Conservation (phyloP, 2,329 filamentous ascomycete genomes). For the Leptographium galeiforme region DNA sequence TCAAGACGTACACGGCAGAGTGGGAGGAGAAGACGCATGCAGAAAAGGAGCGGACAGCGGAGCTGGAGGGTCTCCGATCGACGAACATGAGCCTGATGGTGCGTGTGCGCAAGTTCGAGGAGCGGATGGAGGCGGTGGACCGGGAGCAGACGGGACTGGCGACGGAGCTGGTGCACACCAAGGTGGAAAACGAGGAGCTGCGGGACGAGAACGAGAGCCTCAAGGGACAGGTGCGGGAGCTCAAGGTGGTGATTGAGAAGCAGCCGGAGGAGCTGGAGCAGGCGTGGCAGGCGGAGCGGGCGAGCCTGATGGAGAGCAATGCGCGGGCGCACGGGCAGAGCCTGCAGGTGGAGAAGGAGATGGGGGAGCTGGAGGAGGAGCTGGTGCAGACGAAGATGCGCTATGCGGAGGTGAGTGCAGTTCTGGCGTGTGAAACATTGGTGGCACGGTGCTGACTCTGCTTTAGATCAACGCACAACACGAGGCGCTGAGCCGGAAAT, state of each 20-base stretch:
- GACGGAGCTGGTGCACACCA: constrained; percentile 79
- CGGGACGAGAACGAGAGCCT: constrained; percentile 82
- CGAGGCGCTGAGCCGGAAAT: constrained; percentile 62
- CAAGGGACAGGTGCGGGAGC: constrained; percentile 69
- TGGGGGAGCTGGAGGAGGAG: constrained; percentile 83
- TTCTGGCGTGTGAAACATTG: not conserved
- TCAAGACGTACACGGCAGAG: constrained; percentile 68
- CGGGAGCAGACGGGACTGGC: constrained; percentile 82
- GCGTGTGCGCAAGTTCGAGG: constrained; percentile 74
- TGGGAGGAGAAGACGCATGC: constrained; percentile 84
- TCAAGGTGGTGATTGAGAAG: constrained; percentile 75
- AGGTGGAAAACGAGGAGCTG: constrained; percentile 85
- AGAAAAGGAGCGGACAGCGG: constrained; percentile 70
- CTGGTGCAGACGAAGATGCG: constrained; percentile 89
- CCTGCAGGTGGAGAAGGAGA: constrained; percentile 70
- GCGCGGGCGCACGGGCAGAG: constrained; percentile 92
- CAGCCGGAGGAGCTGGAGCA: constrained; percentile 83
- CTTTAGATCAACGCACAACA: constrained; percentile 59
- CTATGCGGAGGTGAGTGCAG: constrained; percentile 70
- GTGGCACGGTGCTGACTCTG: not conserved
- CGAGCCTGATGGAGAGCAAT: constrained; percentile 83
- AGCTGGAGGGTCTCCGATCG: constrained; percentile 60
- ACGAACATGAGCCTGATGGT: constrained; percentile 54
- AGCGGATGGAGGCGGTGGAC: constrained; percentile 77
- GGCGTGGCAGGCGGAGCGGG: constrained; percentile 71